A percentile compares a stretch with the other conserved stretches of the same genome.
Evolutionary conservation across 2,329 filamentous ascomycete genomes (phyloP).

Genomic region (Neofusicoccum kwambonambiense): DNA sequence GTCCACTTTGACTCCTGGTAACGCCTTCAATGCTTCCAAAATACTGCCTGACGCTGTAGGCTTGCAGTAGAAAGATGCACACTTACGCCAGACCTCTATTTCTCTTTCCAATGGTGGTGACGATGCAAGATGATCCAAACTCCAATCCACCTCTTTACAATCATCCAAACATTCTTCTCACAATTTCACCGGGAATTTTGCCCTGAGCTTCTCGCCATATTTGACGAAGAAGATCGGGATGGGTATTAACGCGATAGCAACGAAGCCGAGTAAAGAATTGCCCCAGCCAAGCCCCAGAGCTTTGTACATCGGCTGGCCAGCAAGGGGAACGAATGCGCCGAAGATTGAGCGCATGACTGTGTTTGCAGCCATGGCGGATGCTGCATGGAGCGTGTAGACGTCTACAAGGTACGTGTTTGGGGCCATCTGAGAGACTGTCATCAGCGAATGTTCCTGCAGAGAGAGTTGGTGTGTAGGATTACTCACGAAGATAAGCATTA

Average conservation of each 20-base stretch:
- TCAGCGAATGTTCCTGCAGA: background rate
- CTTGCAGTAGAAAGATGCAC: too few relatives aligned
- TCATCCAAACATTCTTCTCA: conserved; percentile 9
- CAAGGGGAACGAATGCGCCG: conserved; percentile 42
- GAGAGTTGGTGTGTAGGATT: conserved; percentile 25
- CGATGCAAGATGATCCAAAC: too few relatives aligned
- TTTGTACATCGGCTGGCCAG: conserved; percentile 39
- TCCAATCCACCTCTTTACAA: too few relatives aligned
- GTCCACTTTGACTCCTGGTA: too few relatives aligned
- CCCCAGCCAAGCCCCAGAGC: conserved; percentile 42
- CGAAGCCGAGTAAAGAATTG: conserved; percentile 38
- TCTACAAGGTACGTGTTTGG: conserved; percentile 43
- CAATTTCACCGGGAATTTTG: conserved; percentile 29
- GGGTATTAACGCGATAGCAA: conserved; percentile 30
- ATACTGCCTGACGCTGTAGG: too few relatives aligned
- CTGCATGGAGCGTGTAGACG: conserved; percentile 42
- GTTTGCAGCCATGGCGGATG: conserved; percentile 43
- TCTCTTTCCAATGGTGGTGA: too few relatives aligned
- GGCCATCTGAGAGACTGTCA: conserved; percentile 28
- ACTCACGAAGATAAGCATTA: conserved; percentile 34
- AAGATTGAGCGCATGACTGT: conserved; percentile 39
- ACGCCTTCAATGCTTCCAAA: too few relatives aligned
- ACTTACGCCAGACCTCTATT: too few relatives aligned
- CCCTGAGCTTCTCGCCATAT: conserved; percentile 34
- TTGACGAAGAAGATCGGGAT: conserved; percentile 38